A percentile compares a stretch with the other conserved stretches of the same genome.
Conservation (phyloP, 2,329 filamentous ascomycete genomes). For the Alternaria conjuncta region DNA sequence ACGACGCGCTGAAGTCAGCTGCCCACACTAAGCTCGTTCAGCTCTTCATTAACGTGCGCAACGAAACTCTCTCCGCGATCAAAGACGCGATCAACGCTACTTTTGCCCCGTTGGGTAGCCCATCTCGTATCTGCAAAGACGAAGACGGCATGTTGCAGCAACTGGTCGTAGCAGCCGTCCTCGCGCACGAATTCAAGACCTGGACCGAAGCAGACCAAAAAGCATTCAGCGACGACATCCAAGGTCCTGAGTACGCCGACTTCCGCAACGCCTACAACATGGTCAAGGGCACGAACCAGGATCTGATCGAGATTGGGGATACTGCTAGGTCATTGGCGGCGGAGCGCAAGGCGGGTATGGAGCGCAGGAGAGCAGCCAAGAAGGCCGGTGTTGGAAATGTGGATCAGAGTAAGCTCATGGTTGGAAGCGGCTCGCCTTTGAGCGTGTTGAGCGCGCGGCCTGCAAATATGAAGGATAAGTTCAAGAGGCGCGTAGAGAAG, state of each 20-base stretch:
- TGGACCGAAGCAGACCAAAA: background rate
- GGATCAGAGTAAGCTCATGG: background rate
- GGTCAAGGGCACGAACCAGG: background rate
- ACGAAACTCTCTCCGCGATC: background rate
- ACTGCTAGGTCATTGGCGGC: background rate
- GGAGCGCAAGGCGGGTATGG: background rate
- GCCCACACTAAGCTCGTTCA: conserved; percentile 5
- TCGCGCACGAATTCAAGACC: background rate
- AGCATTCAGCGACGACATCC: background rate
- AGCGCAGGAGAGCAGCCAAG: background rate
- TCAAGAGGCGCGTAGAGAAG: background rate
- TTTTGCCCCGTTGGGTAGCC: background rate
- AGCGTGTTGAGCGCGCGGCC: background rate
- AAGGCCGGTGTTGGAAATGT: background rate
- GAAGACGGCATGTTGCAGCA: conserved; percentile 5
- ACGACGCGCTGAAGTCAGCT: conserved; percentile 5
- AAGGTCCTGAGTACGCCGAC: background rate
- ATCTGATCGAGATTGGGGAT: background rate
- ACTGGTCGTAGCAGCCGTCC: background rate
- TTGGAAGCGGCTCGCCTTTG: background rate
- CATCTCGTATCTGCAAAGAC: conserved; percentile 5
- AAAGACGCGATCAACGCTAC: background rate
- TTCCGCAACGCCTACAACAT: conserved; percentile 3
- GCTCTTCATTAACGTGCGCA: background rate
- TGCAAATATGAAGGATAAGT: background rate